Evolutionary conservation across 257 asterid species (phyloP).

Genomic region (Petunia secreta): DNA sequence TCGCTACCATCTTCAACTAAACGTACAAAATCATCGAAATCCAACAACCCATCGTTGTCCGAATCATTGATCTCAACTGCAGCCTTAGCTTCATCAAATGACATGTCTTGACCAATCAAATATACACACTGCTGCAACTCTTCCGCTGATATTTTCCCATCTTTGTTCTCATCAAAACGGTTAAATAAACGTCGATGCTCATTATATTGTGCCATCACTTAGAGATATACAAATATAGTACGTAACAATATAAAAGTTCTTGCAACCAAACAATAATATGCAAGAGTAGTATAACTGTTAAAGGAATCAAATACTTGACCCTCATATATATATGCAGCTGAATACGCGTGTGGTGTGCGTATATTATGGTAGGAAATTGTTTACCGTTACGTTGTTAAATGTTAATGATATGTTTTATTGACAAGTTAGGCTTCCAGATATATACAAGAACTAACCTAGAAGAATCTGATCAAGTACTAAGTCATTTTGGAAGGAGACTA

Average conservation of each 20-base stretch:
- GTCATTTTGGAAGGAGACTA: conserved; percentile 20
- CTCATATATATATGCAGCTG: background rate
- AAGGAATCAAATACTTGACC: background rate
- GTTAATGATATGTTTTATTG: background rate
- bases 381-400: background rate
- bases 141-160: conserved; percentile 40
- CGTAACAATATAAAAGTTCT: too few species aligned
- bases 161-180: conserved; percentile 40
- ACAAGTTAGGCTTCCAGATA: conserved; percentile 18
- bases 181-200: conserved; percentile 40
- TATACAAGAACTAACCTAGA: conserved; percentile 18
- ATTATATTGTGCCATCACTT: conserved; percentile 29
- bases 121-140: conserved; percentile 37
- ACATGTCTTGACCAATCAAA: conserved; percentile 34
- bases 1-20: conserved; percentile 56
- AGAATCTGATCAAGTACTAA: background rate
- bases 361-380: background rate
- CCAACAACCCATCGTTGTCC: conserved; percentile 59
- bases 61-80: conserved; percentile 47
- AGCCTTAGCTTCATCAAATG: conserved; percentile 47
- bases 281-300: background rate
- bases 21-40: conserved; percentile 57
- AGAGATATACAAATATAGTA: too few species aligned
- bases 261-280: background rate
- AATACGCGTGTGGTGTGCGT: conserved; percentile 19